Percentiles rank a stretch among this genome's conserved stretches.
These are phyloP conservation scores for Sporisorium reilianum DNA, from an alignment of 1,284 basidiomycete genomes.

Conservation along the genomic window DNA sequence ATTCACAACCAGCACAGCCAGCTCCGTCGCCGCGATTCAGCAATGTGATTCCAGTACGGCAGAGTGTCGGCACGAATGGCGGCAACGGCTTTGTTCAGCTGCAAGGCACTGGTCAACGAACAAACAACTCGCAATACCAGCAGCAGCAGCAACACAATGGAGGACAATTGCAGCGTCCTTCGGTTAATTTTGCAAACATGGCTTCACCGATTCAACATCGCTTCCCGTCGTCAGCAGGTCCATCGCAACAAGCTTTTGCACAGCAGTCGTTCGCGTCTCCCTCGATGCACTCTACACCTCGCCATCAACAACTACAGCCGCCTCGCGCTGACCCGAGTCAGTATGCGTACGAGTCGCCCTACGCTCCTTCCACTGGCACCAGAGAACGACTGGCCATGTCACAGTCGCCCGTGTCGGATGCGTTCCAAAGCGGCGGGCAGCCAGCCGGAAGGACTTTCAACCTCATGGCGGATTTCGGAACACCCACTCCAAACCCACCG, in stretches of 20 bases:
- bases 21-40: constrained; percentile 3
- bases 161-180: constrained; percentile 1
- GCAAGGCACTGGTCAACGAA: constrained; percentile 6
- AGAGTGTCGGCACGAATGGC: background rate
- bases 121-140: background rate
- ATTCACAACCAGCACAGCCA: constrained; percentile 5
- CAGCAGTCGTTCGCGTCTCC: constrained; percentile 11
- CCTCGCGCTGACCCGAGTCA: constrained; percentile 10
- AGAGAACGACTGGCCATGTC: constrained; percentile 36
- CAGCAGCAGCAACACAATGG: constrained; percentile 21
- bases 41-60: background rate
- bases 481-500: constrained; percentile 28
- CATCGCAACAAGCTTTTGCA: constrained; percentile 15
- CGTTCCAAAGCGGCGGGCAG: constrained; percentile 27
- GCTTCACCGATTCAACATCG: constrained; percentile 12
- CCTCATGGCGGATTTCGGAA: constrained; percentile 40
- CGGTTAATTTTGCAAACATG: constrained; percentile 10
- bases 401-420: constrained; percentile 42
- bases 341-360: constrained; percentile 25
- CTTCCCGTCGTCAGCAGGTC: constrained; percentile 5
- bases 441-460: constrained; percentile 31
- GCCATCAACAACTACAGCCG: constrained; percentile 14
- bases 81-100: constrained; percentile 7
- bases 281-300: constrained; percentile 16
- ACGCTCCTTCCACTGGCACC: constrained; percentile 24